Evolutionary conservation across 1,284 basidiomycete species (phyloP), one percentile per base, ranked within the genome.

Genomic region (Leccinum cinnamomeum): DNA sequence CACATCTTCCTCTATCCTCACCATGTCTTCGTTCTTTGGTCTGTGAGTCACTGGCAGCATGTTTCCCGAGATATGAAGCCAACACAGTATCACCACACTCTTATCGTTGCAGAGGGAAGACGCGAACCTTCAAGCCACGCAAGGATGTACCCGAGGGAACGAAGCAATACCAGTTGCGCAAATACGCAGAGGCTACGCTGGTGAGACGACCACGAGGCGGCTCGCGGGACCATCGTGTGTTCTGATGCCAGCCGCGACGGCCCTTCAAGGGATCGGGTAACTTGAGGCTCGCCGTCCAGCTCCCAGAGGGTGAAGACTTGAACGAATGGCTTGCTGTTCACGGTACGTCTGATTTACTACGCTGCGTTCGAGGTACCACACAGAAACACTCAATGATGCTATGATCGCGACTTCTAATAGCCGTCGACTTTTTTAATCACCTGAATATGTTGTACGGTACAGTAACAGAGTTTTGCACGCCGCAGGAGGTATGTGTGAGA

Each of bases 301-400:
- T 98, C 18, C 95, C 95, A 0, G 95, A 97, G 66, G 95, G 96
- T 53, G 96, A 98, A 76, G 96, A 98, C 75, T 75, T 88, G 68
- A 95, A 96, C 69, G 95, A 98, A 78, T 98, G 95, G 95, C 87
- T 98, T 35, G 95, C 95, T 7, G 95, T 98, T 6, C 95, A 98
- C 71, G 93, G 95, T 96, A 70, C 69, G 91, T 78, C 46, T 28
- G 28, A 56, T 60, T 46, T 10, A 35, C 16, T 20, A 1, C n/a
- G n/a, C 39, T 23, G 20, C 30, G 2, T 20, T 56, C 33, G 11
- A 33, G 53, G 25, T 53, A n/a, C 44, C 30, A 30, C 56, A 14
- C 51, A 28, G 6, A 53, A 41, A 0, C 11, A 35, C 51, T 68
- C 59, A 65, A 46, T 18, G n/a, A 39, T 55, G 18, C 55, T 10